Evolutionary conservation across 2,329 filamentous ascomycete genomes (phyloP).

Genomic region (Botrytis hyacinthi): DNA sequence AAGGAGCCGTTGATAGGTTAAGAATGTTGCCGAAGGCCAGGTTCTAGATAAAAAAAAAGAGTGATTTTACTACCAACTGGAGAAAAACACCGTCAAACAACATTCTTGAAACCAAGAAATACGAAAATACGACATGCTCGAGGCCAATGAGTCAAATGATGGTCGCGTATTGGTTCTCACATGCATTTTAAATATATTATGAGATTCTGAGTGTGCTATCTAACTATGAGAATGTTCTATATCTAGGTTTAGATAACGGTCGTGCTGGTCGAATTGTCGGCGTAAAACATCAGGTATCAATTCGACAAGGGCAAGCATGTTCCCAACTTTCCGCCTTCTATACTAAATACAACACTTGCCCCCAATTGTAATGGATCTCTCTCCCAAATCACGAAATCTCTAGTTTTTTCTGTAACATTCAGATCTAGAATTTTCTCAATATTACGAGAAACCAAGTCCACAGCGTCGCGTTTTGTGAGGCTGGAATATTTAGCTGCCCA

Average conservation of each 20-base stretch:
- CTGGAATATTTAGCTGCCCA: slow-evolving; percentile 45
- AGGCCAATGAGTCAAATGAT: not conserved
- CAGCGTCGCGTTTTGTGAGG: slow-evolving; percentile 38
- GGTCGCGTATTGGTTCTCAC: not conserved
- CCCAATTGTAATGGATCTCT: slow-evolving; percentile 44
- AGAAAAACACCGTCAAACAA: not conserved
- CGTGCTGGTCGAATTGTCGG: not conserved
- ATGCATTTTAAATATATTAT: not conserved
- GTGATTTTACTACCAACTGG: not conserved
- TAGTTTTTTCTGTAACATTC: slow-evolving; percentile 32
- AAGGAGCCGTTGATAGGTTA: not conserved
- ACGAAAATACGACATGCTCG: not conserved
- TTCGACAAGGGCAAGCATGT: slow-evolving; percentile 41
- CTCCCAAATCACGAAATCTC: slow-evolving; percentile 46
- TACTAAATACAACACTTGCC: slow-evolving; percentile 42
- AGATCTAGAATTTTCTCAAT: slow-evolving; percentile 45
- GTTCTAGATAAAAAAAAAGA: not conserved
- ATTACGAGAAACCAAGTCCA: slow-evolving; percentile 43
- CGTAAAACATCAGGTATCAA: not conserved
- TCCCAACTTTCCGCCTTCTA: slow-evolving; percentile 37
- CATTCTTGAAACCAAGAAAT: not conserved
- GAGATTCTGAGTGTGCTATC: not conserved
- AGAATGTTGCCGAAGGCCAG: not conserved
- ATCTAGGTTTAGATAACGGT: not conserved
- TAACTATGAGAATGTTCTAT: not conserved